A percentile compares a stretch with the other conserved stretches of the same genome.
Evolutionary conservation across 306 rosid genomes (phyloP).

Genomic region (Mucuna pruriens): DNA sequence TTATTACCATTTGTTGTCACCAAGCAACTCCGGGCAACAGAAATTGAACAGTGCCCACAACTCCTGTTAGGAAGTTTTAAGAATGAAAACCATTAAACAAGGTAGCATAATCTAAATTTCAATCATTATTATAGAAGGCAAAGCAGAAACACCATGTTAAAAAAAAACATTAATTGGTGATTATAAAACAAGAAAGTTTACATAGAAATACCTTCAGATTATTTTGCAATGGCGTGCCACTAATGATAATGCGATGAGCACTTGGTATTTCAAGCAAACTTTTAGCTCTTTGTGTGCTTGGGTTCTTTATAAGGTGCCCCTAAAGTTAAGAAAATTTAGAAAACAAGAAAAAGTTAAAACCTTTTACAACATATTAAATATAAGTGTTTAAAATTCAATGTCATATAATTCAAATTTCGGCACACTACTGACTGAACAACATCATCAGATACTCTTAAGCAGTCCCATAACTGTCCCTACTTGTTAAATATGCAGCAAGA

Average conservation of each 20-base stretch:
- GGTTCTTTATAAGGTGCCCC: constrained; percentile 98
- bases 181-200: constrained; percentile 2
- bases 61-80: constrained; percentile 59
- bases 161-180: neutral
- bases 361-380: neutral
- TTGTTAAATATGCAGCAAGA: neutral
- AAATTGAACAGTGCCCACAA: constrained; percentile 94
- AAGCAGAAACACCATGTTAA: neutral
- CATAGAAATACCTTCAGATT: constrained; percentile 73
- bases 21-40: constrained; percentile 89
- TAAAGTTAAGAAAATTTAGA: constrained; percentile 43
- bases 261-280: constrained; percentile 91
- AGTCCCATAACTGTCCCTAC: neutral
- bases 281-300: constrained; percentile 96
- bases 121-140: neutral
- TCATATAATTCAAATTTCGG: constrained; percentile 28
- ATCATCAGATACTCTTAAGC: neutral
- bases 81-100: constrained; percentile 25
- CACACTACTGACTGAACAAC: neutral
- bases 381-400: neutral
- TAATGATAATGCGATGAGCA: constrained; percentile 80
- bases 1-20: constrained; percentile 79
- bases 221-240: constrained; percentile 95
- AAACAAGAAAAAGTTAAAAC: constrained; percentile 14
- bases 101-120: constrained; percentile 25